Conservation (phyloP, 2,329 filamentous ascomycete genomes). For the Epichloe coenophiala region DNA sequence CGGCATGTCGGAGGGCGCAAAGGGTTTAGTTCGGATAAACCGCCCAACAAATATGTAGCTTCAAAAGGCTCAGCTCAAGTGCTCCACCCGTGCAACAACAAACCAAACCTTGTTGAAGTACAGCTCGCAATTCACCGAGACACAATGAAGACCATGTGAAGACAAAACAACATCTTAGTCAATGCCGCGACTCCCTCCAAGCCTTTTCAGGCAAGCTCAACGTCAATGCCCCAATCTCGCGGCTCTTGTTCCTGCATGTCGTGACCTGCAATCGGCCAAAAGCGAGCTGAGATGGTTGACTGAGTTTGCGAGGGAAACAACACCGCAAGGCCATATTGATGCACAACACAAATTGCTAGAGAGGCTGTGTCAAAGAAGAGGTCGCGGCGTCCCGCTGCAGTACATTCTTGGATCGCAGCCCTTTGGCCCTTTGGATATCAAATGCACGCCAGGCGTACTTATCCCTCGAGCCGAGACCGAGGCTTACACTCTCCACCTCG, state of each 20-base stretch:
- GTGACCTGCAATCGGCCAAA: constrained; percentile 46
- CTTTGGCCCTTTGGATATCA: constrained; percentile 71
- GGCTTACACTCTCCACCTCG: constrained; percentile 47
- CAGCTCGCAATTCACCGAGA: background rate
- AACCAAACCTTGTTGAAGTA: background rate
- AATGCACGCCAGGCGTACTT: constrained; percentile 63
- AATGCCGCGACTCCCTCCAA: constrained; percentile 52
- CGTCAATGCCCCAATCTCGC: constrained; percentile 42
- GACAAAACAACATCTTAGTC: background rate
- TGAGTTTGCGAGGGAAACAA: constrained; percentile 36
- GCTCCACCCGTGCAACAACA: no score
- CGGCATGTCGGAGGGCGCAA: constrained; percentile 2
- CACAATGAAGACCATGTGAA: background rate
- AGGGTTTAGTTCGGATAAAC: constrained; percentile 19
- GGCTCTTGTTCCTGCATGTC: constrained; percentile 48
- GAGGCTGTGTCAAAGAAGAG: constrained; percentile 33
- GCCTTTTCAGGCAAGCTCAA: constrained; percentile 40
- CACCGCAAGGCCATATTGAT: constrained; percentile 5
- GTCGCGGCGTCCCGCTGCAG: constrained; percentile 63
- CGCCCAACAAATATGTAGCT: no score
- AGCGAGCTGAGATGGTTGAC: constrained; percentile 64
- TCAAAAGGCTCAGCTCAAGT: no score
- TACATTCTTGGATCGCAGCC: constrained; percentile 82
- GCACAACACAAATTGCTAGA: constrained; percentile 14
- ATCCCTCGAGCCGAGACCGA: constrained; percentile 76